Conservation (phyloP, 345 rosid genomes). For the Syzygium aqueum region DNA sequence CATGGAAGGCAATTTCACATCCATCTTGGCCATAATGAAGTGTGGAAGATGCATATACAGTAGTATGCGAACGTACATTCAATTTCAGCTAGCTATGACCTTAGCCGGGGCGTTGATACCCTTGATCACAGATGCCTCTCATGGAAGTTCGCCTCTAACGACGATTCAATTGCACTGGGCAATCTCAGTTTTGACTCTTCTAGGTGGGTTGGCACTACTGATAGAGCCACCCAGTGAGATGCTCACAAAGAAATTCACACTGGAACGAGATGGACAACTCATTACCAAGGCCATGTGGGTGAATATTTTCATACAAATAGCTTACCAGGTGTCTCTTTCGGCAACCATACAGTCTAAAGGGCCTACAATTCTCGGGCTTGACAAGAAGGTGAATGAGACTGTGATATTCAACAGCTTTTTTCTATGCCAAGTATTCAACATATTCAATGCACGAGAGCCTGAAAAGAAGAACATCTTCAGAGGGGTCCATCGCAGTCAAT, state of each 20-base stretch:
- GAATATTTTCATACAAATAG: conserved; percentile 10
- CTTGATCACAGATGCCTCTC: neutral
- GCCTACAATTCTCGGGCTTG: conserved; percentile 3
- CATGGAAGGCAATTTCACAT: neutral
- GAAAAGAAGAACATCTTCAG: conserved; percentile 15
- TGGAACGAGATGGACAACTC: conserved; percentile 6
- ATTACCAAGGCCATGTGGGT: conserved; percentile 24
- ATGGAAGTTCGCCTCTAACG: neutral
- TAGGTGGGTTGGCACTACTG: conserved; percentile 14
- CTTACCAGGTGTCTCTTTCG: conserved; percentile 10
- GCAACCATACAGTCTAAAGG: conserved; percentile 14
- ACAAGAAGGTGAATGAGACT: conserved; percentile 4
- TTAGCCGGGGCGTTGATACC: neutral
- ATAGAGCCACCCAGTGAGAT: neutral
- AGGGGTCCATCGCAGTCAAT: neutral
- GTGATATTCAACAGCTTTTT: conserved; percentile 19
- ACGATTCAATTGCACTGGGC: neutral
- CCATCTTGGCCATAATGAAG: neutral
- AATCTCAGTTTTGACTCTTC: neutral
- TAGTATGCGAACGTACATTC: neutral
- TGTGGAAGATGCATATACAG: neutral
- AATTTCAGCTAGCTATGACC: neutral
- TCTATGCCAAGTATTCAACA: conserved; percentile 17
- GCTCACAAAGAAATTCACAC: conserved; percentile 3
- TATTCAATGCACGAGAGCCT: conserved; percentile 6